phyloP scores from a whole-genome alignment of 768 basidiomycete species.

The Mycena crocata region DNA sequence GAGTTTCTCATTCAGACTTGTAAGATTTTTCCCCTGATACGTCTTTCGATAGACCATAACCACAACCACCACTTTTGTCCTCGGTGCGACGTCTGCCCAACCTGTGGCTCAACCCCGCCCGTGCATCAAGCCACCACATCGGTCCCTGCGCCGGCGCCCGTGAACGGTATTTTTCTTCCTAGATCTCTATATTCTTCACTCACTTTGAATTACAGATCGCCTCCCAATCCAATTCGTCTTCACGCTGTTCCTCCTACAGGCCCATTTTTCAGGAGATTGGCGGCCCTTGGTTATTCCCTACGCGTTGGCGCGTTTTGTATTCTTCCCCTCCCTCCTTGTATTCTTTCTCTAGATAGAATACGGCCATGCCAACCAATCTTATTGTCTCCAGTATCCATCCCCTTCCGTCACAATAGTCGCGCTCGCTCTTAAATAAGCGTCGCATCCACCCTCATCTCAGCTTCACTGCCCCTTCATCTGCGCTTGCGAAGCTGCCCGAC shows the following conservation, averaged over 20 bases:
- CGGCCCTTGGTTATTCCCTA: slow-evolving; percentile 9
- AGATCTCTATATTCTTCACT: neutral
- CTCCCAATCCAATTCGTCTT: slow-evolving; percentile 11
- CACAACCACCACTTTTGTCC: slow-evolving; percentile 1
- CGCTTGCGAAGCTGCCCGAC: neutral
- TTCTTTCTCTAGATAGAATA: slow-evolving; percentile 14
- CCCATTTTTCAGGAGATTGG: slow-evolving; percentile 15
- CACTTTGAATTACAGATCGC: slow-evolving; percentile 3
- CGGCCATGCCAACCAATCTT: neutral
- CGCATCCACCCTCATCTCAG: neutral
- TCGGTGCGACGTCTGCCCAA: slow-evolving; percentile 20
- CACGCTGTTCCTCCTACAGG: slow-evolving; percentile 12
- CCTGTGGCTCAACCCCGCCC: slow-evolving; percentile 13
- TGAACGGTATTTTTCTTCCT: neutral
- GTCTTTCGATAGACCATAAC: no score
- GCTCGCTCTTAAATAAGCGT: neutral
- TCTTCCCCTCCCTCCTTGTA: neutral
- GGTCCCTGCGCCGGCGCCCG: neutral
- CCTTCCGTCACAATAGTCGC: slow-evolving; percentile 1
- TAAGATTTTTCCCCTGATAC: no score
- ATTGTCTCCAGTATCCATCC: slow-evolving; percentile 5
- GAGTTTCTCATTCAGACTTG: no score
- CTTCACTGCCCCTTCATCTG: neutral
- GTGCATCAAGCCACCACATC: neutral
- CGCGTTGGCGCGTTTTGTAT: neutral